These are phyloP conservation scores for Penicillium desertorum DNA, from an alignment of 495 filamentous ascomycete genomes.

Conservation along the genomic window DNA sequence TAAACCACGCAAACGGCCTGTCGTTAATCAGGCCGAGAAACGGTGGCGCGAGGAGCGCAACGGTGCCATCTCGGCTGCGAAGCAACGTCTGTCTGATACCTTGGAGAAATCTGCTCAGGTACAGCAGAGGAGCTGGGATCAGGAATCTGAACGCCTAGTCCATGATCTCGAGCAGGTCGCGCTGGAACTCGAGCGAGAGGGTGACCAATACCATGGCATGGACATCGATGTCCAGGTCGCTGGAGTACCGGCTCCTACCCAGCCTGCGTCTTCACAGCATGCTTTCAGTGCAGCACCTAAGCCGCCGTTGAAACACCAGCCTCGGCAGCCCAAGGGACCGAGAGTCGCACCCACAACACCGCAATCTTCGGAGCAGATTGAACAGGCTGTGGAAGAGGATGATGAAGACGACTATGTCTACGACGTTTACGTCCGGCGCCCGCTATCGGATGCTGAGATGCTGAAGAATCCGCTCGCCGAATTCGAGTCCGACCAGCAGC, in stretches of 20 bases:
- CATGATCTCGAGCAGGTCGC: conserved; percentile 49
- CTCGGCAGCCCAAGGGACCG: conserved; percentile 36
- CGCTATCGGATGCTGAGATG: conserved; percentile 32
- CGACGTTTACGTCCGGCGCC: conserved; percentile 59
- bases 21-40: conserved; percentile 47
- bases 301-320: conserved; percentile 41
- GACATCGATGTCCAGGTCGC: conserved; percentile 11
- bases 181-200: conserved; percentile 38
- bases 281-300: conserved; percentile 22
- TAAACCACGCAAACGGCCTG: conserved; percentile 42
- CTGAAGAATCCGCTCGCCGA: conserved; percentile 38
- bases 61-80: conserved; percentile 40
- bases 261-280: conserved; percentile 2
- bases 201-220: conserved; percentile 23
- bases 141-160: conserved; percentile 46
- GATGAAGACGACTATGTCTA: conserved; percentile 61
- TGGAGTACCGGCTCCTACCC: neutral
- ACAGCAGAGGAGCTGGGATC: conserved; percentile 41
- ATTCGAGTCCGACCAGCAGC: conserved; percentile 32
- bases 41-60: conserved; percentile 45
- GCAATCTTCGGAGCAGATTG: conserved; percentile 6
- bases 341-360: conserved; percentile 16
- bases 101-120: conserved; percentile 37
- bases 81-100: conserved; percentile 37
- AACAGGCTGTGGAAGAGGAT: conserved; percentile 27